Base-by-base conservation (phyloP, 768 basidiomycete species). In the Ramaria rubella region DNA sequence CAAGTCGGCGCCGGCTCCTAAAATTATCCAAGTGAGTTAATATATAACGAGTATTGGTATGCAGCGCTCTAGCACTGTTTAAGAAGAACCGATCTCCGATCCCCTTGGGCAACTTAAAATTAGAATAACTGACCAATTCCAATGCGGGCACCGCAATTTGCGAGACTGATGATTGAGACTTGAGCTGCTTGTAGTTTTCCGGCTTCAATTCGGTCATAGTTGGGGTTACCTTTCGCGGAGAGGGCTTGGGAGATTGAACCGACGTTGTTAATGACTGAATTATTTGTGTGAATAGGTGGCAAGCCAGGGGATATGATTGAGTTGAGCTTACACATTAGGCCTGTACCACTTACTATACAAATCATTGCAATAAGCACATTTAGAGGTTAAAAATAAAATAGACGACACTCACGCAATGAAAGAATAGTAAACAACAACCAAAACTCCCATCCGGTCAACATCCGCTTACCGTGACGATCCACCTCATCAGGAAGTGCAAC, bases 221-320 rank as follows among this genome's bases (percentile, higher is more conserved):
- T 64, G 0, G 78, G 69, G 45, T 83, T 77, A 6, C 77, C 78
- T 54, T 83, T 74, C 2, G 82, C 79, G 60, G 82, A 86, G 27
- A 87, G 72, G 0, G 76, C 85, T 63, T 87, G 81, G 0, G 90
- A 77, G 58, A 90, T 85, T 1, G 84, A 80, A 15, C 90, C 88
- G n/a, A 86, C 88, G 60, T 93, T 92, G 67, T 91, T 92, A 69
- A 93, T 92, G 64, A 84, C 86, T 87, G 19, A 17, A 23, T 58
- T 40, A 60, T 33, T 59, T 2, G 53, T n/a, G 26, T 30, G 33
- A 46, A 11, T 9, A 60, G 27, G 57, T 15, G 19, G 15, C 19
- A 29, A 29, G 29, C 29, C 6, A 26, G 19, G 3, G 19, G 12
- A 29, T 38, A 29, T 30, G 29, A 9, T 17, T 31, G 19, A n/a